Base-by-base conservation (phyloP, 441 rosid species). In the Syzygium malaccense region DNA sequence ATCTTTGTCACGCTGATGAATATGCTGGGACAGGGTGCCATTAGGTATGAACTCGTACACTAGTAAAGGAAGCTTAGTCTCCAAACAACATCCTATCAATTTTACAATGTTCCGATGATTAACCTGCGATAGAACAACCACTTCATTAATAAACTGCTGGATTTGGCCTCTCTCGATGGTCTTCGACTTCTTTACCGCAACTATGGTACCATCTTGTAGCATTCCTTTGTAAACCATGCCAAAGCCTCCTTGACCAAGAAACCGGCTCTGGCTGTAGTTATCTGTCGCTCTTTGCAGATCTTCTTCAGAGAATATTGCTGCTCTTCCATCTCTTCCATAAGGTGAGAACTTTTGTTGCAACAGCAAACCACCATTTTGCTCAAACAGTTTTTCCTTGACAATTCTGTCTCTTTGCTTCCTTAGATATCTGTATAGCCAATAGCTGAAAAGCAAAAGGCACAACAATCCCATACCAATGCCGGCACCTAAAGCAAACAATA, bases 21-120 rank as follows among this genome's bases (percentile, higher is more conserved):
- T 85, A 86, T 91, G 94, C 15, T 91, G 86, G 9, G 88, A 92
- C 55, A 94, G 92, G 55, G 87, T 92, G 14, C 95, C 90, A 87
- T 94, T 93, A 14, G 93, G 88, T 62, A 95, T 90, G 91, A 91
- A 92, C 86, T 95, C 96, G 75, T 93, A 94, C 17, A 93, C 94
- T 1, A 94, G 85, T 3, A 92, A 7, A 55, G 96, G 96, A 49
- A 90, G 91, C 62, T 94, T 91, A 2, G 94, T 93, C 91, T 95
- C 95, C 32, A 92, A 90, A 90, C 95, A 94, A 88, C 93, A 95
- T 54, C 95, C 95, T 2, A 94, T 86, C 60, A 94, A 75, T 37
- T 89, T 93, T 49, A 95, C 96, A 28, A 93, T 92, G 92, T 91
- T 92, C 86, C 94, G 60, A 85, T 95, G 95, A 88, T 89, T 93